Evolutionary conservation across 2,329 filamentous ascomycete species (phyloP).

Genomic region (Penicillium sp.): DNA sequence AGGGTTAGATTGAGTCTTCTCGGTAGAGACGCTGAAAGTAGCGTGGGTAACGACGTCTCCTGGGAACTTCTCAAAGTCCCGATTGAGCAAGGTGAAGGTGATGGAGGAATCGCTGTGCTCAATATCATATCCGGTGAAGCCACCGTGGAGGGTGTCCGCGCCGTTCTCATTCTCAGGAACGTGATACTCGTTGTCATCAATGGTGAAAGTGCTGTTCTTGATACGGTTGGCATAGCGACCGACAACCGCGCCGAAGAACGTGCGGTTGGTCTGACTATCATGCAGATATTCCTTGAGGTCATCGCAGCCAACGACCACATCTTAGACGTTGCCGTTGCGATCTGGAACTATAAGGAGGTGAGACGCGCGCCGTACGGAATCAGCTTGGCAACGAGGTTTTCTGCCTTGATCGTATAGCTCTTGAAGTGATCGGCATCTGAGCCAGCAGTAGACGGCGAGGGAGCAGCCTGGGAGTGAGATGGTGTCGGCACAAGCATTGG

Average conservation of each 20-base stretch:
- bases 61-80: constrained; percentile 45
- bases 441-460: constrained; percentile 11
- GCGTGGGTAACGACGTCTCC: constrained; percentile 48
- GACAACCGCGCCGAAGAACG: constrained; percentile 48
- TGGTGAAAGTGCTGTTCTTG: constrained; percentile 55
- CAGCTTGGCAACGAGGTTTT: constrained; percentile 48
- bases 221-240: constrained; percentile 56
- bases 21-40: constrained; percentile 44
- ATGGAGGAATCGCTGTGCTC: constrained; percentile 40
- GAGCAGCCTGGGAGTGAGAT: constrained; percentile 6
- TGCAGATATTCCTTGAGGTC: constrained; percentile 43
- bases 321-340: constrained; percentile 48
- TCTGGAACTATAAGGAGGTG: constrained; percentile 51
- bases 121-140: constrained; percentile 47
- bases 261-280: constrained; percentile 48
- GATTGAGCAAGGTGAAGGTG: constrained; percentile 48
- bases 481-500: constrained; percentile 18
- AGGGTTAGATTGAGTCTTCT: constrained; percentile 37
- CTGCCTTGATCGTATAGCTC: constrained; percentile 46
- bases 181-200: constrained; percentile 48
- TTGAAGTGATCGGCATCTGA: constrained; percentile 34
- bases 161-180: constrained; percentile 54
- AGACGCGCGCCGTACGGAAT: constrained; percentile 50
- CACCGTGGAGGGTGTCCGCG: constrained; percentile 53
- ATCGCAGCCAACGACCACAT: constrained; percentile 53